Conservation (phyloP, 352 stramenopile species). For the Phytopythium vexans region DNA sequence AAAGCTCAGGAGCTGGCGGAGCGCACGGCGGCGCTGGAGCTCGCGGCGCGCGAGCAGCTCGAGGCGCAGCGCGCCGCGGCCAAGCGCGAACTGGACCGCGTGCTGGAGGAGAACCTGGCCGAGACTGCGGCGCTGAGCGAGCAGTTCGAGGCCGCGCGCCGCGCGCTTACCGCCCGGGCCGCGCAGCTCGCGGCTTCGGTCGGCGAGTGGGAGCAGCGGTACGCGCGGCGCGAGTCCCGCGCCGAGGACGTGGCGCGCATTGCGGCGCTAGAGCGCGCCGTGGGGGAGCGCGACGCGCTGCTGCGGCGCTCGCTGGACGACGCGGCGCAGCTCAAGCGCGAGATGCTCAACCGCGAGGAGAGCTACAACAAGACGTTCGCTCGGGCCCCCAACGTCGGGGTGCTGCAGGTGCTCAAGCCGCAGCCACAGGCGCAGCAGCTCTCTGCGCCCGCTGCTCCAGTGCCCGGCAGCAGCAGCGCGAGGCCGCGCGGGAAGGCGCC, state of each 20-base stretch:
- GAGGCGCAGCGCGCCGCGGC: conserved; percentile 49
- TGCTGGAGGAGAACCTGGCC: conserved; percentile 62
- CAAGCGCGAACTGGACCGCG: conserved; percentile 63
- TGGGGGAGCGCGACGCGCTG: conserved; percentile 70
- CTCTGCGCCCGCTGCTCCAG: too few species aligned
- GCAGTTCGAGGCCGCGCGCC: conserved; percentile 64
- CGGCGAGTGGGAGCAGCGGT: conserved; percentile 55
- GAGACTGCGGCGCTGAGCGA: conserved; percentile 68
- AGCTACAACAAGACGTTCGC: conserved; percentile 94
- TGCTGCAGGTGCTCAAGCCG: conserved; percentile 87
- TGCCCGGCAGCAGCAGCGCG: conserved; percentile 14
- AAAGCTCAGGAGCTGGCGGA: conserved; percentile 33
- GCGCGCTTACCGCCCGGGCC: conserved; percentile 53
- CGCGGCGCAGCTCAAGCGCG: conserved; percentile 92
- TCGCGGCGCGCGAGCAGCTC: conserved; percentile 37
- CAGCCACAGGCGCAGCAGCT: conserved; percentile 60
- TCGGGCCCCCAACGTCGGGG: conserved; percentile 77
- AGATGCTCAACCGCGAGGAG: conserved; percentile 91
- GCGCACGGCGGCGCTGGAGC: conserved; percentile 30
- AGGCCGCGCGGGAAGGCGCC: conserved; percentile 24
- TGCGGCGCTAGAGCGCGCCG: conserved; percentile 49
- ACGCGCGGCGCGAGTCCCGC: conserved; percentile 56
- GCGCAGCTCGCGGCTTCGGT: conserved; percentile 35
- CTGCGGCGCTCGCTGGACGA: conserved; percentile 76
- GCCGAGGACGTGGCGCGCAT: conserved; percentile 83